These are phyloP conservation scores for Viridothelium virens DNA, from an alignment of 495 filamentous ascomycete species.

Conservation along the genomic window DNA sequence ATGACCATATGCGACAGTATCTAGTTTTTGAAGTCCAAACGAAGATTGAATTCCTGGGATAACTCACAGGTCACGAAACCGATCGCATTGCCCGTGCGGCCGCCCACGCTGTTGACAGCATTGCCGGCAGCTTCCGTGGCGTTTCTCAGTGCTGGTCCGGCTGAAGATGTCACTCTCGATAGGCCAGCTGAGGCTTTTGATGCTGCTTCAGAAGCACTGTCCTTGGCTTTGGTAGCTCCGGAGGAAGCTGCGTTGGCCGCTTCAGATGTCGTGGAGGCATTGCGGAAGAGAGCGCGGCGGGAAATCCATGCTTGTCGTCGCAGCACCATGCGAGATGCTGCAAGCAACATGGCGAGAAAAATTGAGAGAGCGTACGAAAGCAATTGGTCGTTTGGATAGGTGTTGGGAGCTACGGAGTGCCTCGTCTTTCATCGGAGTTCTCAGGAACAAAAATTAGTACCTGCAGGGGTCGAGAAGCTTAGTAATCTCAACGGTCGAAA, in stretches of 20 bases:
- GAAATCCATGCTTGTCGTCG: slow-evolving; percentile 5
- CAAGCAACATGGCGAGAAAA: not conserved
- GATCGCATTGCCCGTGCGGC: slow-evolving; percentile 73
- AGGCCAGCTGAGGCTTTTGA: slow-evolving; percentile 80
- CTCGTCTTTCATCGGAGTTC: not conserved
- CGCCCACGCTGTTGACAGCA: slow-evolving; percentile 69
- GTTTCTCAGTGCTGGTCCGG: slow-evolving; percentile 66
- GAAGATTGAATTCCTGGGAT: slow-evolving; percentile 8
- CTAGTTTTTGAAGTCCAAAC: too few relatives aligned
- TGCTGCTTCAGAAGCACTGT: slow-evolving; percentile 54
- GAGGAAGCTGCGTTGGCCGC: slow-evolving; percentile 53
- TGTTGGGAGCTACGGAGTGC: not conserved
- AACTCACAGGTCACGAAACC: slow-evolving; percentile 78
- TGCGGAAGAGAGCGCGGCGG: slow-evolving; percentile 6
- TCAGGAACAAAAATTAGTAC: slow-evolving; percentile 3
- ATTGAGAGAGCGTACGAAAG: not conserved
- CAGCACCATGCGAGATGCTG: slow-evolving; percentile 4
- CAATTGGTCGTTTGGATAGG: slow-evolving; percentile 1
- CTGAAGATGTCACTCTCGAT: slow-evolving; percentile 69
- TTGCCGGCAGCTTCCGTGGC: slow-evolving; percentile 56
- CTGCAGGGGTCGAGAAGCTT: not conserved
- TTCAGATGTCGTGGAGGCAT: slow-evolving; percentile 57
- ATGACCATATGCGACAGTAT: too few relatives aligned
- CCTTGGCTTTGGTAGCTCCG: slow-evolving; percentile 54
- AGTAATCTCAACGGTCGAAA: too few relatives aligned